Base-by-base conservation (phyloP, 148 eudicot species). In the Euryodendron excelsum region DNA sequence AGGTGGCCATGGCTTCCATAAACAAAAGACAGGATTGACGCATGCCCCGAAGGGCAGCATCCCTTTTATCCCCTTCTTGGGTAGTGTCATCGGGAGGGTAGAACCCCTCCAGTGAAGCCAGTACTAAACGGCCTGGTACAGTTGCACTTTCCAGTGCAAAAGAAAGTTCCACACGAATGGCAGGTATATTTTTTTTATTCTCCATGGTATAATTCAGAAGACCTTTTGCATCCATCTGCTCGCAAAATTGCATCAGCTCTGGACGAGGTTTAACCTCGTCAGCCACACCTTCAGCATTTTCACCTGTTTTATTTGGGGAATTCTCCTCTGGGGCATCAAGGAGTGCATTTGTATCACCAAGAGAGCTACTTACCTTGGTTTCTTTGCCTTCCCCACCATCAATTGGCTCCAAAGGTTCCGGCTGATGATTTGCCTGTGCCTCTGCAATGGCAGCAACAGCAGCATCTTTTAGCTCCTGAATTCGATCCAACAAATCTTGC, bases 211-310 rank as follows among this genome's bases (percentile, higher is more conserved):
- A 86, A 36, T 83, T 81, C 78, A 87, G 80, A 82, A 91, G 89
- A 76, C 90, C 90, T 82, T 84, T 81, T 63, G 89, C 87, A 81
- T 91, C 90, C 92, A 91, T 89, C 75, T 83, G 87, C 90, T 87
- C 84, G 75, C 94, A 91, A 78, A 86, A 89, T 61, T 83, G 86
- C 28, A 74, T 80, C 85, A 91, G 77, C 82, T 85, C 89, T 62
- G 84, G 86, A 79, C 81, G 85, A 85, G 86, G 88, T 68, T 84
- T 80, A 79, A 87, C 87, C 84, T 86, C 84, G 48, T 50, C 80
- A 78, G 78, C 73, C 81, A 72, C 23, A 70, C 77, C 91, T 81
- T 83, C 91, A 77, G 81, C 77, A 61, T 79, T 83, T 78, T 85
- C 84, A 81, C 70, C 88, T 48, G 52, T 60, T 63, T 75, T 78